Evolutionary conservation across 257 asterid genomes (phyloP).

Genomic region (Solanum bulbocastanum): DNA sequence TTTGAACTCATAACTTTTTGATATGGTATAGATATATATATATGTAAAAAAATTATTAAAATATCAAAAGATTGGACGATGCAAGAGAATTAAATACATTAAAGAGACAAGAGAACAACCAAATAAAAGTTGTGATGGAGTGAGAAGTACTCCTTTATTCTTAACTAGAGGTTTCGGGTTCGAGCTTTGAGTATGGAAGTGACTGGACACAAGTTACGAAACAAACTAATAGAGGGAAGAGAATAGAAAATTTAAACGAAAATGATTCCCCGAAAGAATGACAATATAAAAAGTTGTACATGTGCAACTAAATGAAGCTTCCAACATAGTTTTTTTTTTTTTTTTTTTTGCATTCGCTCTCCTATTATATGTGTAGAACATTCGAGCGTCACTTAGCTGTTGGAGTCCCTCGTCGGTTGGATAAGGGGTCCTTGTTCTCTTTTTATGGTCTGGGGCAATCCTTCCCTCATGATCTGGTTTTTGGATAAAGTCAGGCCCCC

Average conservation of each 20-base stretch:
- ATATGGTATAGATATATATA: not conserved
- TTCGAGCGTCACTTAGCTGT: too few species aligned
- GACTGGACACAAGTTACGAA: not conserved
- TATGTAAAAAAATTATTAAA: not conserved
- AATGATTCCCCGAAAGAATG: not conserved
- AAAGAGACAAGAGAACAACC: not conserved
- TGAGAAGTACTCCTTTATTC: not conserved
- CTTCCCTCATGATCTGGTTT: not conserved
- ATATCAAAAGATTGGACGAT: fast-evolving
- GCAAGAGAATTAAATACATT: not conserved
- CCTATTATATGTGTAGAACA: too few species aligned
- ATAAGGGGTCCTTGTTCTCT: not conserved
- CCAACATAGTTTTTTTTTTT: too few species aligned
- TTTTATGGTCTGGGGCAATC: not conserved
- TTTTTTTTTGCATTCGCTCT: too few species aligned
- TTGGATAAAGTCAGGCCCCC: not conserved
- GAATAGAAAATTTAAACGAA: not conserved
- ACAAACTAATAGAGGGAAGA: not conserved
- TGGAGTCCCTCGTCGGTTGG: not conserved
- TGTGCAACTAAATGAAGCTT: too few species aligned
- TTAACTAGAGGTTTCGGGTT: not conserved
- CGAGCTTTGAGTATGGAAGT: not conserved
- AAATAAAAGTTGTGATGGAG: not conserved
- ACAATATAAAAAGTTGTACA: too few species aligned
- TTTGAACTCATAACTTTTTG: not conserved